phyloP scores from a whole-genome alignment of 148 eudicot species.

The Nyssa sinensis region DNA sequence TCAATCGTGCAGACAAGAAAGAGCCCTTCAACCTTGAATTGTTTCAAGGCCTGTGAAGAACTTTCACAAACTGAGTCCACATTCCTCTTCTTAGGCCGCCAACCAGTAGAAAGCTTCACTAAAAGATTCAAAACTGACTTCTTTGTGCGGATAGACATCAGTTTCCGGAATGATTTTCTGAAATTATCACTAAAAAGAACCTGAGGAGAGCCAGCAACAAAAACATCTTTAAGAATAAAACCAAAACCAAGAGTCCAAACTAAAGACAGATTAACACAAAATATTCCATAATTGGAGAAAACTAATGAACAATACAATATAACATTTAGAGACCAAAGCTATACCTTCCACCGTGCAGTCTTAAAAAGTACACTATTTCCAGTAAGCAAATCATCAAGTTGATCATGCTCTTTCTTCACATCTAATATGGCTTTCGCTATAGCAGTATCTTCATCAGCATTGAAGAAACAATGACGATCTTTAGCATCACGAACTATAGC shows the following conservation, averaged over 20 bases:
- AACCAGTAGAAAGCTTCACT: slow-evolving; percentile 54
- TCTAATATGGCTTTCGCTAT: slow-evolving; percentile 42
- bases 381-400: slow-evolving; percentile 54
- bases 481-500: slow-evolving; percentile 45
- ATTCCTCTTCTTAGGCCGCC: slow-evolving; percentile 53
- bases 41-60: slow-evolving; percentile 47
- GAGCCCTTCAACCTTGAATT: slow-evolving; percentile 58
- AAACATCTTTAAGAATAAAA: neutral
- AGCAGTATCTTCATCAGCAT: slow-evolving; percentile 47
- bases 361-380: slow-evolving; percentile 42
- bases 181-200: slow-evolving; percentile 59
- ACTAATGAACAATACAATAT: neutral
- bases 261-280: neutral
- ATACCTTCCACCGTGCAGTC: slow-evolving; percentile 58
- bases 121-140: slow-evolving; percentile 49
- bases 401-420: slow-evolving; percentile 49
- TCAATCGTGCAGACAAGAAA: slow-evolving; percentile 62
- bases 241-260: neutral
- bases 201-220: slow-evolving; percentile 13
- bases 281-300: neutral
- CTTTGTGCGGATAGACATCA: slow-evolving; percentile 36
- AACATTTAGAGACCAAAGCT: neutral
- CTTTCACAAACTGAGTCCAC: slow-evolving; percentile 51
- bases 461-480: slow-evolving; percentile 44
- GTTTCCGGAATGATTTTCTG: slow-evolving; percentile 45